Base-by-base conservation (phyloP, 1,284 basidiomycete genomes). In the Ceratobasidium sp. region DNA sequence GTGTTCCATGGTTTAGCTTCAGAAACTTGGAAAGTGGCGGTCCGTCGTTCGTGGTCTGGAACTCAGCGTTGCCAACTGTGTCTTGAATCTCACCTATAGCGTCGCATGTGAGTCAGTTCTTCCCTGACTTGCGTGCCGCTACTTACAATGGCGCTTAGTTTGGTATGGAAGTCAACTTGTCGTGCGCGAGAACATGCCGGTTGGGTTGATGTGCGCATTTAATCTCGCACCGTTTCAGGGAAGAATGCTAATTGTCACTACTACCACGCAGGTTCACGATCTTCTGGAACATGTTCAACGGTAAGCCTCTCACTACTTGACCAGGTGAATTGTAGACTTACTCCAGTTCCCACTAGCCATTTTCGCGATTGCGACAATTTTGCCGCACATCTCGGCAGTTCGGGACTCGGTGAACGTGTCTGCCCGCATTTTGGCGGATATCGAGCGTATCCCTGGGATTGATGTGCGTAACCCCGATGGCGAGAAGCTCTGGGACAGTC, bases 381-480 rank as follows among this genome's bases (percentile, higher is more conserved):
- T 82, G 3, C 82, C 82, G 4, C 82, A 82, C 75, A 75, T 82
- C 57, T 78, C 79, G 22, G 78, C 78, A 7, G 76, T 76, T 29
- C 64, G 73, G 22, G 51, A 64, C 57, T 64, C 54, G 9, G 57
- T 62, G 45, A 19, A 57, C 22, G 69, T 56, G 6, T 75, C 53
- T 7, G 47, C 78, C 7, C 80, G 81, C 6, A 77, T 80, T 9
- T 78, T 73, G 22, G 63, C 45, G 14, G 77, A 82, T 47, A 82
- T 83, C 60, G 81, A 82, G 24, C 79, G 82, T 11, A 47, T 76
- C 14, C 81, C 82, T 0, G 75, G 76, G 1, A 82, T 82, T 76
- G 82, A 82, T 63, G 77, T 80, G 7, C 79, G 81, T 15, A 77
- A 79, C 62, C 14, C 78, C 3, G 24, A 50, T 73, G 2, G 82